Percentiles rank a stretch among this genome's conserved stretches.
phyloP scores from a whole-genome alignment of 2,329 filamentous ascomycete species.

The Lachnellula subtilissima region DNA sequence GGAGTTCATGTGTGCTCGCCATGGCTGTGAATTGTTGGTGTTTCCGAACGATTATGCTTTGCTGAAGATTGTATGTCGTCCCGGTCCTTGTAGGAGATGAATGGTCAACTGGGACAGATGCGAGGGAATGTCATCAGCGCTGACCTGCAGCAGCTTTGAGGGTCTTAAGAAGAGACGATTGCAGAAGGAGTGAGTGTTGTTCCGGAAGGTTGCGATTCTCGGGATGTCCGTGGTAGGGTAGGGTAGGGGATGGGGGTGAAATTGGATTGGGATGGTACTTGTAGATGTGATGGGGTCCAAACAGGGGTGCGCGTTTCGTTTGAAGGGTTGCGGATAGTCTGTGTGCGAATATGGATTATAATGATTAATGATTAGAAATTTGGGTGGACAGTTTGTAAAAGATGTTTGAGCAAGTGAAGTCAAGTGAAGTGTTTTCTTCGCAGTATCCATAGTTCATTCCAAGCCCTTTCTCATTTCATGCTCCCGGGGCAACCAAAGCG shows the following conservation, averaged over 20 bases:
- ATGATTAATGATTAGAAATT: too few species aligned
- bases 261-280: neutral
- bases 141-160: neutral
- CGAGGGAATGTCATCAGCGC: neutral
- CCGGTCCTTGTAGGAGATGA: neutral
- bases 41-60: conserved; percentile 13
- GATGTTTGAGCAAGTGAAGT: too few species aligned
- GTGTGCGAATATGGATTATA: too few species aligned
- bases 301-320: too few species aligned
- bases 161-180: neutral
- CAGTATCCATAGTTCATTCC: neutral
- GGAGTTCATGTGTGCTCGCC: conserved; percentile 32
- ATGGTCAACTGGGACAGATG: neutral
- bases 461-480: neutral
- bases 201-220: neutral
- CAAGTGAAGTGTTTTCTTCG: neutral
- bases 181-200: neutral
- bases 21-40: conserved; percentile 32
- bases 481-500: neutral
- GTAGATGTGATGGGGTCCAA: too few species aligned
- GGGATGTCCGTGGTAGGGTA: neutral
- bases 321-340: too few species aligned
- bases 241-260: neutral
- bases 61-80: neutral
- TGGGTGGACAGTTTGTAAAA: too few species aligned